phyloP scores from a whole-genome alignment of 2,329 filamentous ascomycete species.

The Colletotrichum scovillei region DNA sequence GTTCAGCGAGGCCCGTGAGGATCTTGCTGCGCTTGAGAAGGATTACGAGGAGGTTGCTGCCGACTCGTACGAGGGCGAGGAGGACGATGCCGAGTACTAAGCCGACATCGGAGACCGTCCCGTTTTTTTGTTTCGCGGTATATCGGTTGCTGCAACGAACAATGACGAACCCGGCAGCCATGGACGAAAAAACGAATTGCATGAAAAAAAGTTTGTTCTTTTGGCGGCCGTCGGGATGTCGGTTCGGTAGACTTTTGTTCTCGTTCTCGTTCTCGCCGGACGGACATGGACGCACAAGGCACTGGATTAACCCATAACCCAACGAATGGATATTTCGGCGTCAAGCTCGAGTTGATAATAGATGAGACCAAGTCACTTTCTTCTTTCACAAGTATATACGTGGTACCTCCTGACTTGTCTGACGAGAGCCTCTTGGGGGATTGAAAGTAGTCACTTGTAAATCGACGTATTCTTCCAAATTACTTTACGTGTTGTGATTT shows the following conservation, averaged over 20 bases:
- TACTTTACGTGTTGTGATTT: neutral
- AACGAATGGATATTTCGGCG: constrained; percentile 36
- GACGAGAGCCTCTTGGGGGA: neutral
- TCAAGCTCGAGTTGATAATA: constrained; percentile 35
- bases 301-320: constrained; percentile 33
- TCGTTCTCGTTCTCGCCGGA: constrained; percentile 29
- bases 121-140: constrained; percentile 21
- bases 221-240: constrained; percentile 33
- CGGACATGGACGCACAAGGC: constrained; percentile 26
- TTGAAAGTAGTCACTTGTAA: constrained; percentile 26
- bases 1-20: constrained; percentile 88
- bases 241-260: constrained; percentile 33
- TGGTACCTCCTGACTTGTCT: neutral
- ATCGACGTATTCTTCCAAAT: neutral
- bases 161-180: constrained; percentile 18
- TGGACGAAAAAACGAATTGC: constrained; percentile 25
- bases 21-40: constrained; percentile 86
- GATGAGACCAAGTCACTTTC: constrained; percentile 34
- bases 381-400: constrained; percentile 23
- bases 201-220: constrained; percentile 32
- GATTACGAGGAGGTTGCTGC: constrained; percentile 88
- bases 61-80: constrained; percentile 75
- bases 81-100: constrained; percentile 84
- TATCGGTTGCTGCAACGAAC: constrained; percentile 20
- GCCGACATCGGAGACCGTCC: constrained; percentile 5